Evolutionary conservation across 768 basidiomycete species (phyloP), one percentile per base, ranked within the genome.

Genomic region (Auriscalpium orientale): DNA sequence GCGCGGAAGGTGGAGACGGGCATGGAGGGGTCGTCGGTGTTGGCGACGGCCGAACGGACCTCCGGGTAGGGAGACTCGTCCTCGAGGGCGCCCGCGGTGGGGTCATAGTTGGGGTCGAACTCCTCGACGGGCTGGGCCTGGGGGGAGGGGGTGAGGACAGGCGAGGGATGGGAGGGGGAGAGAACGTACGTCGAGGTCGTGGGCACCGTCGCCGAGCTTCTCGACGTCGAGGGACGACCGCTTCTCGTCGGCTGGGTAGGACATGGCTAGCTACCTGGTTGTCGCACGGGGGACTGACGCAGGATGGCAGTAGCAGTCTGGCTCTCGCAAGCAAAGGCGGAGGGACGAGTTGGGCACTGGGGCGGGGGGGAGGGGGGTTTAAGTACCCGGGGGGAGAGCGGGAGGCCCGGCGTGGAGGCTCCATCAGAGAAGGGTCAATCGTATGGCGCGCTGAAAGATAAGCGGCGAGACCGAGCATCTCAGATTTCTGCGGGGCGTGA

Each of bases 1-100:
- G 71, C 65, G 7, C 74, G 70, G 52, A 74, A 49, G 11, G 74
- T 74, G 34, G 56, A 62, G 10, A 62, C 61, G 28, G 72, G 71
- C 65, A 79, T 74, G 12, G 64, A 59, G 7, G 74, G 71, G 54
- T 79, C 78, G 57, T 79, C 78, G 8, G 75, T 75, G 60, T 77
- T 77, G 50, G 75, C 70, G 50, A 79, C 79, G 34, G 75, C 74
- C 33, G 78, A 77, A 28, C 79, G 71, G 38, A 81, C 79, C 63
- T 81, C 79, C 18, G 77, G 75, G 58, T 80, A 81, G 3, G 79
- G 79, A 2, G 78, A 79, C 64, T 80, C 79, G 54, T 79, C 75
- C 64, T 71, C 71, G 50, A 70, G 58, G 20, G 43, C 48, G 34
- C 63, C 57, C 18, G 64, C 64, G 18, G 67, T 62, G 40, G 62